Evolutionary conservation across 495 filamentous ascomycete genomes (phyloP).

Genomic region (Penicillium samsonianum): DNA sequence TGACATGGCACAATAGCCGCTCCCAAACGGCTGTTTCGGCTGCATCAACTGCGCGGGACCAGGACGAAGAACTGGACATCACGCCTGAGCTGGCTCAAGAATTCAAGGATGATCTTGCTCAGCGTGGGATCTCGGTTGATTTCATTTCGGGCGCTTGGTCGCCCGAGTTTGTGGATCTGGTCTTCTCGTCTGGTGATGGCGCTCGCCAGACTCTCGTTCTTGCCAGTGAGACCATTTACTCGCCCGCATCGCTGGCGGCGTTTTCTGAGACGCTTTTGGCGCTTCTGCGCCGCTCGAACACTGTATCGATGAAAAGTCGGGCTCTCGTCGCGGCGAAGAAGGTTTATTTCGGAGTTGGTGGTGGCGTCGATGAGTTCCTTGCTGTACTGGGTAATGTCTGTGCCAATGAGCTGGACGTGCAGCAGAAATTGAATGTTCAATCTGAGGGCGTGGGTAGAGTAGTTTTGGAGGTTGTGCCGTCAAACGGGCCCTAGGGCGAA

Average conservation of each 20-base stretch:
- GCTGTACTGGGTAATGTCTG: slow-evolving; percentile 57
- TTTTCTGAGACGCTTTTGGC: slow-evolving; percentile 74
- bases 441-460: slow-evolving; percentile 51
- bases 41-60: slow-evolving; percentile 16
- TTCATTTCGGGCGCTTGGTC: slow-evolving; percentile 89
- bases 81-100: slow-evolving; percentile 58
- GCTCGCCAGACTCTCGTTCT: slow-evolving; percentile 57
- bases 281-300: slow-evolving; percentile 58
- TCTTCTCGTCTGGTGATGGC: slow-evolving; percentile 33
- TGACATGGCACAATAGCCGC: slow-evolving; percentile 65
- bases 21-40: slow-evolving; percentile 18
- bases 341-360: slow-evolving; percentile 96
- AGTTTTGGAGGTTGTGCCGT: slow-evolving; percentile 42
- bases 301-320: slow-evolving; percentile 43
- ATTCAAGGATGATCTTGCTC: slow-evolving; percentile 61
- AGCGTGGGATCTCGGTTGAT: slow-evolving; percentile 59
- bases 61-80: slow-evolving; percentile 73
- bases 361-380: slow-evolving; percentile 87
- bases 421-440: slow-evolving; percentile 61
- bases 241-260: slow-evolving; percentile 65
- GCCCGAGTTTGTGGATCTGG: slow-evolving; percentile 60
- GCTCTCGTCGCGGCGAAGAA: slow-evolving; percentile 89
- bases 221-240: slow-evolving; percentile 95
- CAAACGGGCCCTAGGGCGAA: slow-evolving; percentile 4
- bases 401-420: slow-evolving; percentile 57